These are phyloP conservation scores for Neofusicoccum sp. DNA, from an alignment of 2,329 filamentous ascomycete species.

Conservation along the genomic window DNA sequence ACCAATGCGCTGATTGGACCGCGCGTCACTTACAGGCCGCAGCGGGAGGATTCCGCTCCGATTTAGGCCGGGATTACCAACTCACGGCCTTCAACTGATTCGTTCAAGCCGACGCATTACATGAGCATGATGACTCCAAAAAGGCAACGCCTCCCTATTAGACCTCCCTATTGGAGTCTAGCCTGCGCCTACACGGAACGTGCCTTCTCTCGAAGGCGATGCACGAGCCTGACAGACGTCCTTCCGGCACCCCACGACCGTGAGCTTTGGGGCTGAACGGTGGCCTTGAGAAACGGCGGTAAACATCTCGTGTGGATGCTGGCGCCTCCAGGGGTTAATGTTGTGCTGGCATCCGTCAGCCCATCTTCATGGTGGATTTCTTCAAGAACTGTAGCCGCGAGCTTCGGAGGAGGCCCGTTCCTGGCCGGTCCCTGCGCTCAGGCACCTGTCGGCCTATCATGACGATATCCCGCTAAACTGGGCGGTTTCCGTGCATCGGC, in stretches of 20 bases:
- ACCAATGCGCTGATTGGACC: background rate
- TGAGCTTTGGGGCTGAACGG: too few relatives aligned
- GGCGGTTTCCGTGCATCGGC: background rate
- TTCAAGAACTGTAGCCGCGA: too few relatives aligned
- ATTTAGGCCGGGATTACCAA: background rate
- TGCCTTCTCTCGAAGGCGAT: too few relatives aligned
- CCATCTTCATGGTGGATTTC: too few relatives aligned
- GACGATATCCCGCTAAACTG: background rate
- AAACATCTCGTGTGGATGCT: too few relatives aligned
- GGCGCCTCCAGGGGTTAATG: too few relatives aligned
- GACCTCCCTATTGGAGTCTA: background rate
- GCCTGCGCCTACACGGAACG: background rate
- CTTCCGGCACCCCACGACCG: too few relatives aligned
- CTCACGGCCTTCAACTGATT: background rate
- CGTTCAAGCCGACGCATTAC: background rate
- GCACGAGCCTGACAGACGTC: too few relatives aligned
- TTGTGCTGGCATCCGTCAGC: too few relatives aligned
- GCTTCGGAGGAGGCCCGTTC: too few relatives aligned
- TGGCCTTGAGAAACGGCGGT: too few relatives aligned
- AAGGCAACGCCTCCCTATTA: too few relatives aligned
- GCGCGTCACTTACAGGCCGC: background rate
- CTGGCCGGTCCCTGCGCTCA: background rate
- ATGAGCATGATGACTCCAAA: background rate
- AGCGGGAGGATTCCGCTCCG: conserved; percentile 1
- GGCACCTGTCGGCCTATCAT: background rate